Evolutionary conservation across 2,329 filamentous ascomycete species (phyloP).

Genomic region (Rhinocladiella mackenziei): DNA sequence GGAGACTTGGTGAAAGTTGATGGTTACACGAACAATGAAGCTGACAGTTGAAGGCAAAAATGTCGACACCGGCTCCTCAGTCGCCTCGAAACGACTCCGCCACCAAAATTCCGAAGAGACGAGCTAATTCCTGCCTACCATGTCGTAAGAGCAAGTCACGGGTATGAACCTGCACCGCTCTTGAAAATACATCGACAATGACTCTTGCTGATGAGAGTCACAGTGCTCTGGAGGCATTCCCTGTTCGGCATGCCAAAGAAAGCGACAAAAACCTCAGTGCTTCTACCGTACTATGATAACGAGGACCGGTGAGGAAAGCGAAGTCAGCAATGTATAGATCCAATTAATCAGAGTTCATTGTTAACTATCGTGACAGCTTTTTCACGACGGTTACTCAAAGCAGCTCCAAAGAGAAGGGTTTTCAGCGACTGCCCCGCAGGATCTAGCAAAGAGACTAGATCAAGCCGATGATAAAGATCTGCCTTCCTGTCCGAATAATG

Average conservation of each 20-base stretch:
- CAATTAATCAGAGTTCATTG: no score
- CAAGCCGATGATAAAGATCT: no score
- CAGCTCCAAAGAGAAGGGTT: no score
- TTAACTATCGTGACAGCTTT: no score
- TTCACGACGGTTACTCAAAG: no score
- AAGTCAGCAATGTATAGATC: constrained; percentile 10
- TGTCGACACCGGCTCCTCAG: constrained; percentile 13
- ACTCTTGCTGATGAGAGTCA: no score
- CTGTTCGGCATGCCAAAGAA: constrained; percentile 22
- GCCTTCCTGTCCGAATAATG: no score
- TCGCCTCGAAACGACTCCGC: constrained; percentile 11
- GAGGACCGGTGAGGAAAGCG: constrained; percentile 11
- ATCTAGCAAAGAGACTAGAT: no score
- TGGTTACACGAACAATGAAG: constrained; percentile 21
- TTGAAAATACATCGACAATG: background rate
- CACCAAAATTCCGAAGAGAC: constrained; percentile 13
- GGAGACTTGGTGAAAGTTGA: constrained; percentile 5
- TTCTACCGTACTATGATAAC: constrained; percentile 12
- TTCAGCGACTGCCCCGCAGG: no score
- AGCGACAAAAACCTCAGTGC: constrained; percentile 22
- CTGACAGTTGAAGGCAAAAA: constrained; percentile 11
- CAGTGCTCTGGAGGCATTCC: constrained; percentile 23
- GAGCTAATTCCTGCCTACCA: constrained; percentile 24
- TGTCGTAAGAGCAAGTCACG: constrained; percentile 26
- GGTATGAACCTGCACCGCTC: constrained; percentile 6